Base-by-base conservation (phyloP, 2,329 filamentous ascomycete species). In the Pseudogymnoascus sp. region DNA sequence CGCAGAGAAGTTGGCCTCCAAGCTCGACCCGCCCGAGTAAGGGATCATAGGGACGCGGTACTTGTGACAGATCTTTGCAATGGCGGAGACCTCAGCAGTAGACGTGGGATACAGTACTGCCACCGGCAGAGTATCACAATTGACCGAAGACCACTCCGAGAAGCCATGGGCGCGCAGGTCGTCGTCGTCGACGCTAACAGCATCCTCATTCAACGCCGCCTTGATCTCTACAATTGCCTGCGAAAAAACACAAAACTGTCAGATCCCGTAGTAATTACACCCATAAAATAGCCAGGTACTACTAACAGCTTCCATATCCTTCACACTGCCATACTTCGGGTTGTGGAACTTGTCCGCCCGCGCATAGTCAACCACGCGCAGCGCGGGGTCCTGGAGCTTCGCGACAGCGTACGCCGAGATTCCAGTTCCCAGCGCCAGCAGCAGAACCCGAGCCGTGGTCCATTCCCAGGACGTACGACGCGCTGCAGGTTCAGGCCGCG, bases 1-100 rank as follows among this genome's bases (percentile, higher is more conserved):
- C 12, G 92, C 90, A 0, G 90, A 89, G 73, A 96, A 96, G 72
- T 96, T 94, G 12, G 89, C 92, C 73, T 97, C 92, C 0, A 97
- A 78, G 66, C 89, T 93, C 0, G 90, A 88, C 12, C 92, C 92
- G 2, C 91, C 92, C 0, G 90, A 94, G 71, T 89, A 96, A 0
- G 90, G 88, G 63, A 72, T 94, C 76, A 96, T 89, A 1, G 92
- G 92, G 60, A 96, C 83, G 14, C 82, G 86, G 73, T 92, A 87
- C 71, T 87, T 87, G 75, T 88, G 80, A 75, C 92, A 96, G 60
- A 92, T 79, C 65, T 86, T 79, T 1, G 82, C 82, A 63, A 87
- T 83, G 37, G 73, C 69, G 1, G 84, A 79, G 20, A 87, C 85
- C 63, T 87, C 79, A 61, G 80, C 77, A 1, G 85, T 87, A 8